Evolutionary conservation across 441 rosid species (phyloP).

Genomic region (Aquilaria agallochum): DNA sequence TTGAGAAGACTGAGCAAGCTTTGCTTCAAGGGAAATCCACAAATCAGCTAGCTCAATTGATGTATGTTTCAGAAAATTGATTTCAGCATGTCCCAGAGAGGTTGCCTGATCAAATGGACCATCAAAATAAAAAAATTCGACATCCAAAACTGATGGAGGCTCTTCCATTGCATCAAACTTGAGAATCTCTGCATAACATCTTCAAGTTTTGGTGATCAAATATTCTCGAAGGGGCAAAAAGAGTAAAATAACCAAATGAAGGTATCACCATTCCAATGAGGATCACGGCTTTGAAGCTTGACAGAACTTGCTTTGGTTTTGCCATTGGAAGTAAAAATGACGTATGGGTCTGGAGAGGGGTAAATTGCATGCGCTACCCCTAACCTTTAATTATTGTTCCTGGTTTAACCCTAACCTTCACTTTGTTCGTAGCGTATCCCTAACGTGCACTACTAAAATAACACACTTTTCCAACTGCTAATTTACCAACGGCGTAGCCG

Average conservation of each 20-base stretch:
- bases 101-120: conserved; percentile 89
- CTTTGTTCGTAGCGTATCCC: too few relatives aligned
- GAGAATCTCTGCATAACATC: conserved; percentile 58
- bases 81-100: conserved; percentile 85
- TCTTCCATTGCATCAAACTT: conserved; percentile 97
- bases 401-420: too few relatives aligned
- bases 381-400: too few relatives aligned
- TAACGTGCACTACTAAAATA: too few relatives aligned
- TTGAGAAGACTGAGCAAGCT: conserved; percentile 75
- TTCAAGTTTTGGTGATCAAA: conserved; percentile 11
- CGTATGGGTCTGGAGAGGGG: conserved; percentile 71
- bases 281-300: conserved; percentile 70
- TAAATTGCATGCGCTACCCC: too few relatives aligned
- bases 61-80: conserved; percentile 74
- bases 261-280: conserved; percentile 80
- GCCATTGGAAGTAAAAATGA: conserved; percentile 78
- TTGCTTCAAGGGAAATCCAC: conserved; percentile 72
- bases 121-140: conserved; percentile 85
- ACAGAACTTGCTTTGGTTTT: conserved; percentile 82
- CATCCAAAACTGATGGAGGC: conserved; percentile 82
- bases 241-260: conserved; percentile 13
- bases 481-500: too few relatives aligned
- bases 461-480: too few relatives aligned
- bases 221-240: conserved; percentile 1
- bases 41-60: conserved; percentile 68